These are phyloP conservation scores for Phlebiopsis gigantea DNA, from an alignment of 768 basidiomycete species.

Conservation along the genomic window DNA sequence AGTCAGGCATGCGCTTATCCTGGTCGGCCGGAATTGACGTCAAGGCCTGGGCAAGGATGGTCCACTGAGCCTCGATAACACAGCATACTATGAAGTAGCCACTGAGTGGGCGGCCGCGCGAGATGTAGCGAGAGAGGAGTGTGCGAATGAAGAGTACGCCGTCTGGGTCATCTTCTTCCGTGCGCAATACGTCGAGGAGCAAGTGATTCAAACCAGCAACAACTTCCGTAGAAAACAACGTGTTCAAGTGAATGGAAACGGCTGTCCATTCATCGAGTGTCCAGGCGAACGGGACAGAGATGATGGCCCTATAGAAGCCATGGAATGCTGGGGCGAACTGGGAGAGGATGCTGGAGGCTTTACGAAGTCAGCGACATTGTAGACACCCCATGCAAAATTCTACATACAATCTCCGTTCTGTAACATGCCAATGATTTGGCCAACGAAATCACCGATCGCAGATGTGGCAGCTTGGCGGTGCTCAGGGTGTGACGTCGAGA, in stretches of 20 bases:
- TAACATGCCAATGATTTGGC: constrained; percentile 51
- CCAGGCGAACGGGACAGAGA: constrained; percentile 75
- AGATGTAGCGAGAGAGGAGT: constrained; percentile 70
- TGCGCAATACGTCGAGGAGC: constrained; percentile 53
- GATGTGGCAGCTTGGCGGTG: constrained; percentile 45
- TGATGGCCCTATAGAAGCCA: constrained; percentile 82
- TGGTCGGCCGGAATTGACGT: constrained; percentile 26
- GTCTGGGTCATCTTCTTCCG: constrained; percentile 48
- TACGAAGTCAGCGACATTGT: background rate
- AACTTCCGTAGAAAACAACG: constrained; percentile 58
- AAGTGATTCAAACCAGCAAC: constrained; percentile 73
- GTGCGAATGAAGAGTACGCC: constrained; percentile 56
- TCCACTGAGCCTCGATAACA: constrained; percentile 81
- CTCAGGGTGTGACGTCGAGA: constrained; percentile 49
- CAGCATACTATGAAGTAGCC: constrained; percentile 91
- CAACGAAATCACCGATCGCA: constrained; percentile 61
- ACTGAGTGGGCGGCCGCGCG: constrained; percentile 71
- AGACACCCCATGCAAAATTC: background rate
- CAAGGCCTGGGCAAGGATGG: constrained; percentile 69
- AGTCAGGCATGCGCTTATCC: constrained; percentile 18
- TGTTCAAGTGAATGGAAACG: constrained; percentile 47
- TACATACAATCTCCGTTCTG: constrained; percentile 43
- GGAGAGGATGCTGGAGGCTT: constrained; percentile 68
- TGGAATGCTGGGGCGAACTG: constrained; percentile 80
- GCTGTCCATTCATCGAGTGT: constrained; percentile 57